Evolutionary conservation across 1,284 basidiomycete genomes (phyloP).

Genomic region (Rhodotorula glutinis): DNA sequence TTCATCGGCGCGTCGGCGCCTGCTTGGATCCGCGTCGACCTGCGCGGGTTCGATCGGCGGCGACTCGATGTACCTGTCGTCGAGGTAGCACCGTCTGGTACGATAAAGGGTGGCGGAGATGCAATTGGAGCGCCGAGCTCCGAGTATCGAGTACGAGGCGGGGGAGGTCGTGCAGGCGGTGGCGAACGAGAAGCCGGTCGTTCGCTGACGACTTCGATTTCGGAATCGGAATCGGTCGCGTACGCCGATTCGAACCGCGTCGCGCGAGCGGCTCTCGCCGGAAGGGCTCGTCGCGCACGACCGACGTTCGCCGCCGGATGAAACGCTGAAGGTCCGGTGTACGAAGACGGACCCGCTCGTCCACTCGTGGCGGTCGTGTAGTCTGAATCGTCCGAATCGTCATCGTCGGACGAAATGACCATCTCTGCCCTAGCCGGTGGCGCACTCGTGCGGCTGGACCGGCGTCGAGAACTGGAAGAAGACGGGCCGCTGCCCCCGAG

Average conservation of each 20-base stretch:
- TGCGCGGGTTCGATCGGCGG: neutral
- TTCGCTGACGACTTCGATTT: slow-evolving; percentile 21
- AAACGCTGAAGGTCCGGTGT: neutral
- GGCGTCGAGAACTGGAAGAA: neutral
- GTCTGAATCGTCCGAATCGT: slow-evolving; percentile 10
- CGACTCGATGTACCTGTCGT: neutral
- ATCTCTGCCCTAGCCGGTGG: neutral
- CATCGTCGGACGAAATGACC: slow-evolving; percentile 7
- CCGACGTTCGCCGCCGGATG: neutral
- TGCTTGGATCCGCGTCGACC: neutral
- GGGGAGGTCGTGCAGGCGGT: neutral
- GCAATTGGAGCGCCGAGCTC: neutral
- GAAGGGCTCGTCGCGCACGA: neutral
- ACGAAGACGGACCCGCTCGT: neutral
- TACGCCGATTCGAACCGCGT: neutral
- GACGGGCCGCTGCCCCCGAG: neutral
- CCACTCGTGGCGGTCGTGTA: neutral
- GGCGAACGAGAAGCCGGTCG: neutral
- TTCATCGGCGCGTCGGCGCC: neutral
- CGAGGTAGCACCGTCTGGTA: slow-evolving; percentile 7
- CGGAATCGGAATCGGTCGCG: slow-evolving; percentile 9
- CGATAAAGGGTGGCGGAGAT: slow-evolving; percentile 22
- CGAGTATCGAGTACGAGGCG: too few species aligned
- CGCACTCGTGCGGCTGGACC: neutral
- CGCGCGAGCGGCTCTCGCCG: neutral